Base-by-base conservation (phyloP, 1,284 basidiomycete species). In the Naganishia sp. region DNA sequence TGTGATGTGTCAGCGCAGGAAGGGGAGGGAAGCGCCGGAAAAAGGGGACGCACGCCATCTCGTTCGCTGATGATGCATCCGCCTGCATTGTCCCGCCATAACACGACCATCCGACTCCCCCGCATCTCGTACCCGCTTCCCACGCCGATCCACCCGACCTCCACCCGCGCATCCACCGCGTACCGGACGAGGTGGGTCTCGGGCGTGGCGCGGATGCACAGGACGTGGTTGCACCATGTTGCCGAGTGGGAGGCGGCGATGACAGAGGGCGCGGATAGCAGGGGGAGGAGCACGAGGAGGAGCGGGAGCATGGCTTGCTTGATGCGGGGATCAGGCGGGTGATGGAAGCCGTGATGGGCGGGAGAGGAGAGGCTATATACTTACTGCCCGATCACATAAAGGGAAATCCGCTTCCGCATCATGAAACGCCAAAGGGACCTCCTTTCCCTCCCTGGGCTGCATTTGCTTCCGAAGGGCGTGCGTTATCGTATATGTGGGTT, bases 101-200 rank as follows among this genome's bases (percentile, higher is more conserved):
- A 7, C 11, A 61, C 21, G 42, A 43, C 49, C 47, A 61, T 61
- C 58, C 50, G 50, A 18, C 58, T 49, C 11, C 49, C 58, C 17
- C 9, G n/a, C 58, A 61, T 61, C n/a, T 21, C 21, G 15, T 51
- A 17, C 23, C 58, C 58, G 21, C 32, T 49, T n/a, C 58, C 58
- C 11, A 61, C 47, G 2, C 21, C 58, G 31, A 61, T 11, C 58
- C 58, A 61, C 3, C 58, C 58, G 13, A 2, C 47, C n/a, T 17
- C 32, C 21, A 41, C 10, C 11, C 58, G 58, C 0, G 58, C 21
- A 4, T n/a, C 28, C 6, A 61, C 3, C 21, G 32, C 18, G 39
- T 51, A 61, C 15, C 47, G 41, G 58, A 61, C 35, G 35, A 4
- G 35, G 35, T 9, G 4, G 4, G 35, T 39, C 35, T 39, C 35